Evolutionary conservation across 805 yeast genomes (phyloP), one percentile per base, ranked within the genome.

Genomic region (Ogataea haglerorum): DNA sequence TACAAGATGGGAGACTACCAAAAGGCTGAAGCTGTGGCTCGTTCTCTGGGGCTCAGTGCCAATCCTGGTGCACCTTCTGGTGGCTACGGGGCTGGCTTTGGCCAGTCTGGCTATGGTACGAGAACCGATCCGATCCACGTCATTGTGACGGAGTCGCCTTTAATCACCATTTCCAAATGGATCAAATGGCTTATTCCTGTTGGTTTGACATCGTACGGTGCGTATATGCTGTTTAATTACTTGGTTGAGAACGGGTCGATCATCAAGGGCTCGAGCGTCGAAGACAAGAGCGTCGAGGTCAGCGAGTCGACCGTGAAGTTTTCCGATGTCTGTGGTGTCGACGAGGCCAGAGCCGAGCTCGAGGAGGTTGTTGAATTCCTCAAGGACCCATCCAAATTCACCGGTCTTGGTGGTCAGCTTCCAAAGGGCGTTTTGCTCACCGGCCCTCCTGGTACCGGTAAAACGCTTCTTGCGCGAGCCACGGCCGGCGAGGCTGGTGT

Each of bases 361-460:
- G 96, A 93, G 64, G 99, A 93, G 65, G 86, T 95, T 55, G 99
- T 93, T n/a, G 97, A 91, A 45, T 93, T 93, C 58, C 75, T 93
- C 57, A 89, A 89, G 59, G 98, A 93, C 62, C 99, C 99, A 15
- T 79, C 96, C 14, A 85, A 87, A 63, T 93, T 89, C 68, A 95
- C 97, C 36, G 95, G 95, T 1, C 74, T 93, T 36, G 99, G 99
- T 51, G 99, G 99, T 37, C 90, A 90, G 64, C 73, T 93, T 55
- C 98, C 99, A 43, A 93, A 91, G 63, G 99, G 99, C 72, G 95
- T 93, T 6, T 69, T 93, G 44, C 72, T 91, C 49, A 93, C 98
- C 10, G 99, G 99, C 33, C 99, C 99, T 27, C 99, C 99, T 30
- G 99, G 99, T 67, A 91, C 99, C 5, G 99, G 99, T 77, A 91